phyloP scores from a whole-genome alignment of 106 monocot species.

The Chionographis japonica region DNA sequence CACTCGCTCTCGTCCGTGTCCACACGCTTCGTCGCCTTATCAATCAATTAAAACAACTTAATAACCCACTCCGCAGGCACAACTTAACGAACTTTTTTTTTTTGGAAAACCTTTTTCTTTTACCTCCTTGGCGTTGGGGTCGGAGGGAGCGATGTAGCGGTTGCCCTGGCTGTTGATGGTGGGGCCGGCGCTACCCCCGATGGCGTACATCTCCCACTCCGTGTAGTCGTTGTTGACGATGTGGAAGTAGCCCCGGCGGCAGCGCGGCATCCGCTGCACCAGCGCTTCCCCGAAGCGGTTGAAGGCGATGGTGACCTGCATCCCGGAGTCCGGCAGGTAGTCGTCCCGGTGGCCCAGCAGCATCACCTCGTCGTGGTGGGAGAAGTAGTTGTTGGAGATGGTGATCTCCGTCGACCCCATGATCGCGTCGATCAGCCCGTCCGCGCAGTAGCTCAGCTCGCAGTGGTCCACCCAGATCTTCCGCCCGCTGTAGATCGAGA shows the following conservation, averaged over 20 bases:
- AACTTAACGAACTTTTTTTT: background rate
- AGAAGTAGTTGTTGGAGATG: conserved; percentile 68
- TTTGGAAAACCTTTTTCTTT: background rate
- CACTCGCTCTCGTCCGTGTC: conserved; percentile 50
- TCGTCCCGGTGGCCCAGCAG: conserved; percentile 61
- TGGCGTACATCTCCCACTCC: conserved; percentile 72
- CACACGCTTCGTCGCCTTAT: conserved; percentile 69
- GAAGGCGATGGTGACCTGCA: conserved; percentile 87
- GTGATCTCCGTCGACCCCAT: conserved; percentile 65
- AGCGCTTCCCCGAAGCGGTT: conserved; percentile 59
- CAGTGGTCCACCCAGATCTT: conserved; percentile 71
- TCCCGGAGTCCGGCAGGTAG: conserved; percentile 42
- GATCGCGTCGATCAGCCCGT: conserved; percentile 71
- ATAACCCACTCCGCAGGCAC: background rate
- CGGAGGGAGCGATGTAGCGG: conserved; percentile 42
- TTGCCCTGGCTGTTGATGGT: conserved; percentile 82
- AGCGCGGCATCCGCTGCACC: conserved; percentile 68
- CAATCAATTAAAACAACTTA: background rate
- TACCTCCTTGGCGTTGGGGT: conserved; percentile 48
- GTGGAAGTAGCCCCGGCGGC: conserved; percentile 56
- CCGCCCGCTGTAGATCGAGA: conserved; percentile 39
- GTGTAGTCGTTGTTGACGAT: conserved; percentile 72
- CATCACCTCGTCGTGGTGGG: conserved; percentile 77
- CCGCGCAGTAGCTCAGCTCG: conserved; percentile 48
- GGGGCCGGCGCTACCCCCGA: conserved; percentile 63